Base-by-base conservation (phyloP, 805 yeast genomes). In the Groenewaldozyma salmanticensis region DNA sequence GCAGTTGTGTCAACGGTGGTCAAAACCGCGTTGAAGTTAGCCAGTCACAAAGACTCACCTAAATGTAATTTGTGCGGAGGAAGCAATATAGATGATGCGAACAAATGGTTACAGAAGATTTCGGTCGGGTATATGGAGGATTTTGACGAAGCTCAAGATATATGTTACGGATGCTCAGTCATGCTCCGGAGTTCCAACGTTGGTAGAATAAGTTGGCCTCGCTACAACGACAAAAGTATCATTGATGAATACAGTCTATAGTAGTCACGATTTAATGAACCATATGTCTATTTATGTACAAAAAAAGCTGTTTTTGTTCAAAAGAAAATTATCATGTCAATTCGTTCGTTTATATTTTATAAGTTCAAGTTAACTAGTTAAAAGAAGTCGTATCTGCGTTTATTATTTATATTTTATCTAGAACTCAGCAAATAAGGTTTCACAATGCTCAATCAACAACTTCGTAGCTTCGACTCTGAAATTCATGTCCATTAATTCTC, bases 1-100 rank as follows among this genome's bases (percentile, higher is more conserved):
- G 84, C 90, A 42, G 83, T 90, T 2, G 87, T 88, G 2, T 81
- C 96, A 0, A 88, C 97, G 0, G 96, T 90, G 17, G 87, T 87
- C 11, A 79, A 84, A 49, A 87, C 95, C 0, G 95, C 92, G 4
- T 79, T 79, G 37, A 87, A 90, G 57, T 61, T 88, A 44, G 38
- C 42, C 20, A 45, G 44, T 3, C 19, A 17, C 4, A 5, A 27
- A 11, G 27, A 33, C 20, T 16, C n/a, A 17, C 44, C 2, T 41
- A 31, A 2, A 52, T 42, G 95, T 58, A 60, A 60, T 11, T 49
- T 84, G 1, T 85, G 95, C 54, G 68, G 70, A 1, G 65, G 59
- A 3, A 64, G 60, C 1, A 70, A 81, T 9, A 75, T 72, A 44
- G 68, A 67, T 27, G 70, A 75, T 45, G 81, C 92, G 2, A 65